Percentiles rank a stretch among this genome's conserved stretches.
Conservation (phyloP, 106 monocot genomes). For the Acanthochlamys bracteata region DNA sequence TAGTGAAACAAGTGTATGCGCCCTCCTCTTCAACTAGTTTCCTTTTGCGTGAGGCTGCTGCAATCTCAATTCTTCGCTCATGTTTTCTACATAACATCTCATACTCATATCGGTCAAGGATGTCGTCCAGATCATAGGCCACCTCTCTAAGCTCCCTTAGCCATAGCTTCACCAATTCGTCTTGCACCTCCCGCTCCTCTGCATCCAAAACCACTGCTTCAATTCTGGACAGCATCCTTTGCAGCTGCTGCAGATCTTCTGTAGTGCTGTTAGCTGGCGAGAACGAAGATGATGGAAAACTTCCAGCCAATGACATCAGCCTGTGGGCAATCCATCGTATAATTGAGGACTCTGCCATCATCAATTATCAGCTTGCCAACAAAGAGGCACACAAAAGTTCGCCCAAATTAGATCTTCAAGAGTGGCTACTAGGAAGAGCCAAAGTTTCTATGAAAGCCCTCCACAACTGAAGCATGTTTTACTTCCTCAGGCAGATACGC, state of each 20-base stretch:
- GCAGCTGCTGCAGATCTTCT: not conserved
- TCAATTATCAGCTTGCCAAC: no score
- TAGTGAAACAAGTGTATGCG: no score
- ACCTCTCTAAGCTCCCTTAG: not conserved
- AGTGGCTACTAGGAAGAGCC: no score
- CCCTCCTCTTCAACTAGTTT: not conserved
- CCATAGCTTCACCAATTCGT: not conserved
- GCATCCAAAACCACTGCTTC: not conserved
- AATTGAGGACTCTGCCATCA: no score
- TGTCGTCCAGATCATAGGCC: not conserved
- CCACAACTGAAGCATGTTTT: no score
- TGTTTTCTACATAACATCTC: not conserved
- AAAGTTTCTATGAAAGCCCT: no score
- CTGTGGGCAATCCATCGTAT: no score
- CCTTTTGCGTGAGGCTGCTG: not conserved
- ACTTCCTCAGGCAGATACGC: no score
- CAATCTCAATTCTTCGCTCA: not conserved
- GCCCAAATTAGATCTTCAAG: no score
- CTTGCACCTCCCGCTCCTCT: not conserved
- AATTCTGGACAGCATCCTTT: not conserved
- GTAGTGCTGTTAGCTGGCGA: not conserved
- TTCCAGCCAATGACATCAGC: no score
- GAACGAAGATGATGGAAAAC: not conserved
- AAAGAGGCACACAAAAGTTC: no score
- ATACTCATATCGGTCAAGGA: not conserved